A percentile compares a stretch with the other conserved stretches of the same genome.
phyloP scores from a whole-genome alignment of 164 flowering plant genomes.

The Protea cynaroides region DNA sequence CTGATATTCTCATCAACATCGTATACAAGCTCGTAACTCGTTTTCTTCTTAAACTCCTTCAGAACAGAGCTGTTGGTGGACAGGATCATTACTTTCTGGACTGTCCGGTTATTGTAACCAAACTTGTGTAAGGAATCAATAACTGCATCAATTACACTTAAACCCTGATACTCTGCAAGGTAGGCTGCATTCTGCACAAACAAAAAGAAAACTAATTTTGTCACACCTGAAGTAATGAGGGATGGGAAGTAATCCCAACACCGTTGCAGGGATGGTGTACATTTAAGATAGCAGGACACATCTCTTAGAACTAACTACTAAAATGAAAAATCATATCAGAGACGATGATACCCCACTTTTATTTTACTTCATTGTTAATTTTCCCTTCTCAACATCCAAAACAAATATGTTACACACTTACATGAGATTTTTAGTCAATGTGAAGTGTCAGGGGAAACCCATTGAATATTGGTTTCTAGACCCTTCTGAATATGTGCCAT shows the following conservation, averaged over 20 bases:
- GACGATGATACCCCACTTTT: too few species aligned
- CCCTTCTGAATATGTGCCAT: too few species aligned
- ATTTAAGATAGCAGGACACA: background rate
- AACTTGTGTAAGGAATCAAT: conserved; percentile 42
- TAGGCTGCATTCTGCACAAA: conserved; percentile 75
- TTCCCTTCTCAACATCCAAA: background rate
- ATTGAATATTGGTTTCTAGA: too few species aligned
- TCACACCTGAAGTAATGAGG: background rate
- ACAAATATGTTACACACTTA: too few species aligned
- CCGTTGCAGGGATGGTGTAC: too few species aligned
- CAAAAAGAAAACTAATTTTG: background rate
- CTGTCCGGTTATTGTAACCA: conserved; percentile 37
- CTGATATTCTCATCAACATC: conserved; percentile 47
- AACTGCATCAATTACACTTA: conserved; percentile 52
- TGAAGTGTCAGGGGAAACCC: too few species aligned
- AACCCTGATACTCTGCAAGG: conserved; percentile 57
- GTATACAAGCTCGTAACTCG: conserved; percentile 58
- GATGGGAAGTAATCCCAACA: too few species aligned
- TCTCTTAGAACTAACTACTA: background rate
- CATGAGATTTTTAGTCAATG: too few species aligned
- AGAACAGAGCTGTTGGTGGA: conserved; percentile 71
- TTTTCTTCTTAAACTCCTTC: conserved; percentile 33
- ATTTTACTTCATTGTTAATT: too few species aligned
- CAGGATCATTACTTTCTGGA: conserved; percentile 55
- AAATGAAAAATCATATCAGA: too few species aligned